Base-by-base conservation (phyloP, 1,139 yeast species). In the Geotrichum carabidarum region DNA sequence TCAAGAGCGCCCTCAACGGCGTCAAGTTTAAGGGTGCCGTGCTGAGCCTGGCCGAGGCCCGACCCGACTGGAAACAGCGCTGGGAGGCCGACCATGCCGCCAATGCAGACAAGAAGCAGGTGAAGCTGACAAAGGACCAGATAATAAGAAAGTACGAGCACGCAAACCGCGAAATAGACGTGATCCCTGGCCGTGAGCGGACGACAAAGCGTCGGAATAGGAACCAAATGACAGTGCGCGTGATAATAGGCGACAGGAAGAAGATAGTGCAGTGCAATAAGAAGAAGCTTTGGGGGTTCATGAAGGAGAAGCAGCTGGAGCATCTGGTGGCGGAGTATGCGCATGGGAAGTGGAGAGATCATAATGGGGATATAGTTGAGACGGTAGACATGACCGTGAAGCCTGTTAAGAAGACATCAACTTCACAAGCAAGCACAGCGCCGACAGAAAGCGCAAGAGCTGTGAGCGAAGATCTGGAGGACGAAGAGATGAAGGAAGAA, bases 201-300 rank as follows among this genome's bases (percentile, higher is more conserved):
- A 74, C 69, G 43, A 72, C 79, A 0, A 74, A 76, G 1, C 74
- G 96, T 57, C 75, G 77, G 50, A 38, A 43, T 11, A 51, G 27
- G 12, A 50, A 50, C 31, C 76, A 75, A 56, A 79, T 84, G 62
- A 84, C 95, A 0, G 74, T 87, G 59, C 75, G 97, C 59, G 78
- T 86, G 15, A 30, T 50, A 2, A 72, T 78, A 52, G 77, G 84
- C 35, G 80, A 82, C 61, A 86, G 89, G 5, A 73, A 83, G 51
- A 82, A 82, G 65, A 74, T 75, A 27, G 71, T 83, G 57, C 81
- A 80, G 63, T 74, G 83, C 59, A 78, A 76, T 63, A 87, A 87
- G 71, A 82, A 84, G 30, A 89, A 89, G 64, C 75, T 93, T 45
- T 93, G 99, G 99, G 98, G 98, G 8, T 76, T 82, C 57, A 91